Evolutionary conservation across 495 filamentous ascomycete species (phyloP).

Genomic region (Mytilinidion resinicola): DNA sequence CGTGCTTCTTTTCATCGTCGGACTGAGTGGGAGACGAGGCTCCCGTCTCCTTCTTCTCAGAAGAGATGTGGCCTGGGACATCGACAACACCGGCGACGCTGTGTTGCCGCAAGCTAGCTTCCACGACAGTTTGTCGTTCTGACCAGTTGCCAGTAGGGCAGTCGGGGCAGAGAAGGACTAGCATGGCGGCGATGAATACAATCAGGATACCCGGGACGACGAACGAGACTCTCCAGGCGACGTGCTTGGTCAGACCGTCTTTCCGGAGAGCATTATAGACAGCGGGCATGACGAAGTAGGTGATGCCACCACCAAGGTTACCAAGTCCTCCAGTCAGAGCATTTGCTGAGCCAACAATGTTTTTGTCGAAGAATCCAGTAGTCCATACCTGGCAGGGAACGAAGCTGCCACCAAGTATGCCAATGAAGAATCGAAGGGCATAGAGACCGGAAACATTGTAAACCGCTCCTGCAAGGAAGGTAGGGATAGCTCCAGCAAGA

Average conservation of each 20-base stretch:
- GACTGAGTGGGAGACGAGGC: slow-evolving; percentile 9
- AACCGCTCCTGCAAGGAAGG: slow-evolving; percentile 74
- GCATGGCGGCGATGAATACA: slow-evolving; percentile 25
- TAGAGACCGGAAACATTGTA: slow-evolving; percentile 64
- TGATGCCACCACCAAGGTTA: slow-evolving; percentile 86
- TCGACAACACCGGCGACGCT: slow-evolving; percentile 28
- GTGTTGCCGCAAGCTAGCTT: slow-evolving; percentile 29
- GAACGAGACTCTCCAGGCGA: slow-evolving; percentile 37
- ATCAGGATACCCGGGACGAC: slow-evolving; percentile 37
- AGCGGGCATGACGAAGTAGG: slow-evolving; percentile 88
- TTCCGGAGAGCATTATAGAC: slow-evolving; percentile 37
- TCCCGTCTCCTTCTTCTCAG: slow-evolving; percentile 14
- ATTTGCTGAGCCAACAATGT: slow-evolving; percentile 86
- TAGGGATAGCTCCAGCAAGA: slow-evolving; percentile 71
- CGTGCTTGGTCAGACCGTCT: slow-evolving; percentile 23
- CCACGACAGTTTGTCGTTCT: slow-evolving; percentile 30
- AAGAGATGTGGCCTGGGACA: slow-evolving; percentile 26
- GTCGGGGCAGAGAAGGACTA: slow-evolving; percentile 34
- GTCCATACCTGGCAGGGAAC: slow-evolving; percentile 97
- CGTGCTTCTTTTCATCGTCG: slow-evolving; percentile 32
- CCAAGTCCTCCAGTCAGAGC: slow-evolving; percentile 79
- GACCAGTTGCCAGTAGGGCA: slow-evolving; percentile 35
- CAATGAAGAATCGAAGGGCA: slow-evolving; percentile 82
- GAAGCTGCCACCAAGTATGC: slow-evolving; percentile 84
- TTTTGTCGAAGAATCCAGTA: slow-evolving; percentile 94